Evolutionary conservation across 495 filamentous ascomycete genomes (phyloP), one percentile per base, ranked within the genome.

Genomic region (Neurospora sp.): DNA sequence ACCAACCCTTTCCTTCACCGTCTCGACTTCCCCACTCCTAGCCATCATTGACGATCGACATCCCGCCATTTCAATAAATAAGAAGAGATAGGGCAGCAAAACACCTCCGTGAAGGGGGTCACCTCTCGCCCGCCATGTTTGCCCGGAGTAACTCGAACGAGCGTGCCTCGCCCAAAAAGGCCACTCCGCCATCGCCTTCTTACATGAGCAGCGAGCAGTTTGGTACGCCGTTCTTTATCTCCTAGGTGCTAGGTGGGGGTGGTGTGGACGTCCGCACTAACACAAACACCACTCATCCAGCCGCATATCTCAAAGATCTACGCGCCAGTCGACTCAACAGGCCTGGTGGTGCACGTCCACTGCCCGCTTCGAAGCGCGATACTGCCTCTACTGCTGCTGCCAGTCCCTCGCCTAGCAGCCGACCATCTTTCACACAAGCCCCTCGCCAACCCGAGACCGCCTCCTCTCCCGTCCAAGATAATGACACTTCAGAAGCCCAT

Each of bases 141-240:
- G 75, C 75, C n/a, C 78, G 76, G 41, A 72, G 74, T 72, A 80
- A 73, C 37, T 74, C 79, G 70, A 82, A 79, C 78, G 80, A 82
- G 76, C 77, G 73, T 18, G 72, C 70, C 61, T 78, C 80, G 73
- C 71, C 78, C 46, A 84, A 88, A 75, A 92, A 91, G 84, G 87
- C 89, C 74, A 90, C 89, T 65, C 90, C 91, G 74, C 90, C 92
- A 31, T 89, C 89, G 44, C 91, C 92, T 35, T 86, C 88, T 46
- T 96, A 93, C 83, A 97, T 97, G 94, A 89, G 89, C 42, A 89
- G 89, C 79, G 90, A 94, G 65, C 93, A 97, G 82, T 91, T 96
- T 80, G 92, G 94, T 97, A 83, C 85, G 88, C 76, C 75, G 65
- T 59, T 73, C 71, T 35, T 41, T 35, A 61, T 61, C 53, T 61